Percentiles rank a stretch among this genome's conserved stretches.
These are phyloP conservation scores for Aspergillus eucalypticola DNA, from an alignment of 2,329 filamentous ascomycete genomes.

Conservation along the genomic window DNA sequence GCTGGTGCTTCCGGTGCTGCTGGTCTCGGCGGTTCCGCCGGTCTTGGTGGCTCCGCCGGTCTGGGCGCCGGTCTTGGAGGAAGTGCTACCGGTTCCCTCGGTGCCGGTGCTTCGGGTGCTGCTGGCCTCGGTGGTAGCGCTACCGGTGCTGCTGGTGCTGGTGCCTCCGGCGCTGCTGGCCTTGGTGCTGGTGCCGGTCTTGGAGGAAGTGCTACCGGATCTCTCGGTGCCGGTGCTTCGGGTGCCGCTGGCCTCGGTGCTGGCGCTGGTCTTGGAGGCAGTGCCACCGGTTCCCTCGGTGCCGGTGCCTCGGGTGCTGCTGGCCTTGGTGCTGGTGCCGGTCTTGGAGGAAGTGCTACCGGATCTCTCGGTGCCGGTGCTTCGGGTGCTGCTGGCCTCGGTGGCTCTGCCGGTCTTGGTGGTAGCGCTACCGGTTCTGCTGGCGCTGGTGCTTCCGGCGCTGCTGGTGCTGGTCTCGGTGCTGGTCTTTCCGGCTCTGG, in stretches of 20 bases:
- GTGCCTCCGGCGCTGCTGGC: background rate
- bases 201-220: background rate
- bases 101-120: background rate
- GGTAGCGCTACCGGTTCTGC: background rate
- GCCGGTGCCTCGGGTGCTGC: background rate
- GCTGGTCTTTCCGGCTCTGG: background rate
- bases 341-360: background rate
- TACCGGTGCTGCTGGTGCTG: background rate
- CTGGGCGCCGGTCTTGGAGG: background rate
- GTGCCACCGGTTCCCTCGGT: too few species aligned
- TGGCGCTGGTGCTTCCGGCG: background rate
- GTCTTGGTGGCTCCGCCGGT: background rate
- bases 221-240: background rate
- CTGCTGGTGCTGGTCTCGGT: background rate
- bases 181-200: background rate
- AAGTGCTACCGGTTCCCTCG: background rate
- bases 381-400: background rate
- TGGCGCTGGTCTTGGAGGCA: too few species aligned
- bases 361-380: background rate
- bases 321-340: background rate
- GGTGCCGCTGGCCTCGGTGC: background rate
- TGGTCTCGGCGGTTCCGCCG: background rate
- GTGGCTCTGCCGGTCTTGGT: background rate
- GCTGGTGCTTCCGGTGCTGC: background rate
- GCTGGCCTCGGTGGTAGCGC: background rate